phyloP scores from a whole-genome alignment of 2,329 filamentous ascomycete species.

The Penicillium sp. region DNA sequence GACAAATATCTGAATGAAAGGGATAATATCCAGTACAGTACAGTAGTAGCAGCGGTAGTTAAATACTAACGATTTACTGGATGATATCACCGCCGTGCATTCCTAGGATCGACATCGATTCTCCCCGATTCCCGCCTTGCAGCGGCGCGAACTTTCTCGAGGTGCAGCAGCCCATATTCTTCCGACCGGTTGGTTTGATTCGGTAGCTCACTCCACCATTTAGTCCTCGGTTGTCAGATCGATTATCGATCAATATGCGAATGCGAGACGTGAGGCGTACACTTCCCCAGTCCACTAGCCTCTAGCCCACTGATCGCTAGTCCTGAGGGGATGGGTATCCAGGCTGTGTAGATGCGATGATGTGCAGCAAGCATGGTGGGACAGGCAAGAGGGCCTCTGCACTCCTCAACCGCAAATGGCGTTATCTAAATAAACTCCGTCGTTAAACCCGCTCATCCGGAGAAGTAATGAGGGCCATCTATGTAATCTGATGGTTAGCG shows the following conservation, averaged over 20 bases:
- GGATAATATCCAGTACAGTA: neutral
- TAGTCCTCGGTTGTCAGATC: slow-evolving; percentile 10
- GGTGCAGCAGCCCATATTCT: slow-evolving; percentile 18
- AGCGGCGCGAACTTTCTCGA: slow-evolving; percentile 19
- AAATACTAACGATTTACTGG: neutral
- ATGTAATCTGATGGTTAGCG: neutral
- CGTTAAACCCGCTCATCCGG: neutral
- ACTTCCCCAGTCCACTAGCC: slow-evolving; percentile 5
- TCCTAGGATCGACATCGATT: slow-evolving; percentile 25
- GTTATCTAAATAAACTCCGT: neutral
- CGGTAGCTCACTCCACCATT: slow-evolving; percentile 18
- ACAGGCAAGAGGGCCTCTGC: slow-evolving; percentile 1
- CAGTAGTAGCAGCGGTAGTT: neutral
- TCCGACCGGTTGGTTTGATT: slow-evolving; percentile 26
- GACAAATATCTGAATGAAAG: slow-evolving; percentile 6
- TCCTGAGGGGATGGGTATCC: neutral
- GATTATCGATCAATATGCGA: neutral
- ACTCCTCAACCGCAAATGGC: neutral
- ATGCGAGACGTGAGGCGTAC: neutral
- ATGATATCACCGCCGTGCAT: slow-evolving; percentile 15
- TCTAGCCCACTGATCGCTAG: neutral
- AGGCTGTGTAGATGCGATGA: neutral
- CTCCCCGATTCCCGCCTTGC: slow-evolving; percentile 27
- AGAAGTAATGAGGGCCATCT: neutral
- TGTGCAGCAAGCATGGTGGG: slow-evolving; percentile 2